Percentiles rank a stretch among this genome's conserved stretches.
These are phyloP conservation scores for Chiua sp. DNA, from an alignment of 1,284 basidiomycete genomes.

Conservation along the genomic window DNA sequence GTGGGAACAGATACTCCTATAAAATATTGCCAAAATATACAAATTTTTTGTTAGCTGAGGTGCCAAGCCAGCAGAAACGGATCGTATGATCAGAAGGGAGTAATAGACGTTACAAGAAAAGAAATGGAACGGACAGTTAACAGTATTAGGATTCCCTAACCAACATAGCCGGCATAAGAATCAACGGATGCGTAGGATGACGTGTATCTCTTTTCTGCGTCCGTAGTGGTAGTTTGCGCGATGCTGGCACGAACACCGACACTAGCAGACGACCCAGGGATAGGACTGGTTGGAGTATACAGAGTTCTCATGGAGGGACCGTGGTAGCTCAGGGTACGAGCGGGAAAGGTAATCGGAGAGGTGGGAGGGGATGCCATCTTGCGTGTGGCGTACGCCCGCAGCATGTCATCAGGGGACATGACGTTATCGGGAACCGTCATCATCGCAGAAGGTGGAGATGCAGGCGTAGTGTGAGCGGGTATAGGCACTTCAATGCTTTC, in stretches of 20 bases:
- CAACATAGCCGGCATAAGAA: constrained; percentile 22
- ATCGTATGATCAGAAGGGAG: neutral
- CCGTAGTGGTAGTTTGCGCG: constrained; percentile 8
- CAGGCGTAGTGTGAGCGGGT: constrained; percentile 39
- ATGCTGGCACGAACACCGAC: constrained; percentile 10
- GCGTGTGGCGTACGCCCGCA: constrained; percentile 73
- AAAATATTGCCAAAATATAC: constrained; percentile 21
- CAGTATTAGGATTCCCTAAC: constrained; percentile 1
- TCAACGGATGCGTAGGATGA: constrained; percentile 29
- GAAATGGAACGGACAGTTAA: neutral
- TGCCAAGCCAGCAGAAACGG: constrained; percentile 1
- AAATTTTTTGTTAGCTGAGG: constrained; percentile 12
- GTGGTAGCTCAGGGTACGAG: constrained; percentile 28
- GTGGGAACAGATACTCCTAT: constrained; percentile 4
- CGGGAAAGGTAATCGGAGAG: constrained; percentile 38
- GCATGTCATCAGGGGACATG: constrained; percentile 75
- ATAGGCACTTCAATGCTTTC: constrained; percentile 33
- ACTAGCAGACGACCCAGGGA: constrained; percentile 10
- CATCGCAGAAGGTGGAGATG: constrained; percentile 45
- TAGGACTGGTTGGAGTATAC: constrained; percentile 29
- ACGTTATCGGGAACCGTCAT: constrained; percentile 54
- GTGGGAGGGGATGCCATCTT: constrained; percentile 44
- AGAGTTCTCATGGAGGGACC: constrained; percentile 37
- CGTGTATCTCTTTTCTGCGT: constrained; percentile 33
- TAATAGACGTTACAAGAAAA: neutral